Base-by-base conservation (phyloP, 495 filamentous ascomycete species). In the Neurospora tetrasperma region DNA sequence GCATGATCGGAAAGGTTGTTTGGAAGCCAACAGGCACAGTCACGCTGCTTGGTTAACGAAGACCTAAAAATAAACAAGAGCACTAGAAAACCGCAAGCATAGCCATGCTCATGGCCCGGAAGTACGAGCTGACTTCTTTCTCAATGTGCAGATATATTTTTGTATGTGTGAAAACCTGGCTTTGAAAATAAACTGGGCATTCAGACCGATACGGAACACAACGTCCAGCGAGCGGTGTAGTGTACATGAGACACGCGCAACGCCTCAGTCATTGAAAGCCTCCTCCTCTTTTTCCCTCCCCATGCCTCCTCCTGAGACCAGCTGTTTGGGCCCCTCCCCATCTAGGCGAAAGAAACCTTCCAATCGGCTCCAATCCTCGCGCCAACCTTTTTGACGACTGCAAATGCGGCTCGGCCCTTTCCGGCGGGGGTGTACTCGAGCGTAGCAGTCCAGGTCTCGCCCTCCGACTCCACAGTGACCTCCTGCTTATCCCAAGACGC, bases 301-400 rank as follows among this genome's bases (percentile, higher is more conserved):
- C 54, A 62, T 23, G 54, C 23, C 23, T 62, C 54, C 54, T 31
- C 10, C 23, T 31, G n/a, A 62, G 54, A 62, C 23, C 23, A 59
- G 48, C 48, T 59, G 40, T 41, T 41, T 41, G 27, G 12, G 27
- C 23, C 5, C 3, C 23, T 5, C 40, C 23, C 71, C 38, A 39
- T 54, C 73, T 75, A 83, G 38, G 80, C 75, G 75, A 84, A 78
- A 27, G 90, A 87, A 75, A 97, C 88, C 80, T 86, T 92, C 94
- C 94, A 99, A 73, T 92, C 90, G 79, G 88, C 90, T 59, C 90
- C 91, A 81, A 99, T 90, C 54, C 80, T 85, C 43, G 92, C 90
- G 41, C 88, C 90, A 16, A 95, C 91, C 80, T 93, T 90, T 83
- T 89, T 91, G 44, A 98, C 88, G 35, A 97, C 86, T 38, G 91